Evolutionary conservation across 768 basidiomycete species (phyloP).

Genomic region (Lanmaoa rubissima): DNA sequence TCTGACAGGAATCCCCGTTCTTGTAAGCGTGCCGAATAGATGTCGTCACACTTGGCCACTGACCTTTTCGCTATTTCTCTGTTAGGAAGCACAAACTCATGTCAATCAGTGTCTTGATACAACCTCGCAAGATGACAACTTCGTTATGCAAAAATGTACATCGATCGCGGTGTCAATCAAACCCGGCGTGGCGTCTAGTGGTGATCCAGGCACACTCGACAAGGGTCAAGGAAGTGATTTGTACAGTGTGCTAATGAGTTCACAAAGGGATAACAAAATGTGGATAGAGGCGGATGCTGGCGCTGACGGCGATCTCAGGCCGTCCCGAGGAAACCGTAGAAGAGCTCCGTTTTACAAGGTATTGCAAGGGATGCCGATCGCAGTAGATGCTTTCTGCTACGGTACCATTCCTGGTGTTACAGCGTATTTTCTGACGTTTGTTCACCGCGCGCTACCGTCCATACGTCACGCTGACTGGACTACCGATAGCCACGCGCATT

Average conservation of each 20-base stretch:
- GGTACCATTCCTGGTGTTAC: constrained; percentile 86
- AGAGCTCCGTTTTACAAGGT: constrained; percentile 96
- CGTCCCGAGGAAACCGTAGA: constrained; percentile 53
- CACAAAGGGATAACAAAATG: constrained; percentile 71
- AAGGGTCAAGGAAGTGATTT: constrained; percentile 32
- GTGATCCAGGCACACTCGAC: neutral
- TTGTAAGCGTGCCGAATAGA: constrained; percentile 30
- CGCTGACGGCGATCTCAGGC: constrained; percentile 47
- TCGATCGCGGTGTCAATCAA: neutral
- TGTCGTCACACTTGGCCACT: neutral
- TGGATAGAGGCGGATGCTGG: constrained; percentile 77
- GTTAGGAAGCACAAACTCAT: constrained; percentile 51
- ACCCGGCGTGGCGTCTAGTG: neutral
- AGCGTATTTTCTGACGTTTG: constrained; percentile 88
- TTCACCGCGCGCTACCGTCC: neutral
- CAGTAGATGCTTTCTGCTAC: constrained; percentile 96
- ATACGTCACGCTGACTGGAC: constrained; percentile 7
- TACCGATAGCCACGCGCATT: constrained; percentile 82
- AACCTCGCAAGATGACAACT: constrained; percentile 9
- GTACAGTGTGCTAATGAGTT: constrained; percentile 90
- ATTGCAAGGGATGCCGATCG: constrained; percentile 94
- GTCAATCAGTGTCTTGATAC: constrained; percentile 57
- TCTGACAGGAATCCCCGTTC: constrained; percentile 4
- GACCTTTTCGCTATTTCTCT: constrained; percentile 2
- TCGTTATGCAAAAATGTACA: neutral